Evolutionary conservation across 352 stramenopile species (phyloP).

Genomic region (Globisporangium iwayamae): DNA sequence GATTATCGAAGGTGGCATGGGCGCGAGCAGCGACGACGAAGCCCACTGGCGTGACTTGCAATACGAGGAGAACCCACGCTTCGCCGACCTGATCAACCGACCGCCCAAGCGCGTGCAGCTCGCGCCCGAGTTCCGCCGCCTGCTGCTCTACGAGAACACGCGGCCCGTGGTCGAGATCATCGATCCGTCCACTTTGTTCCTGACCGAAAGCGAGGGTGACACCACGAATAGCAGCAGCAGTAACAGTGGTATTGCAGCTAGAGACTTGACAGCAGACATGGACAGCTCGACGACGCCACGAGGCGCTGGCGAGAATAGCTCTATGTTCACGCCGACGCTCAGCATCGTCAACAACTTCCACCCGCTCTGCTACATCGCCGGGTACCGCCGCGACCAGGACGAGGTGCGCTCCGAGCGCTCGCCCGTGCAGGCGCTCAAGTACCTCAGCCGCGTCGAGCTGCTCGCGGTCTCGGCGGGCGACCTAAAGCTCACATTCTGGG

Average conservation of each 20-base stretch:
- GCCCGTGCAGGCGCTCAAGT: slow-evolving; percentile 71
- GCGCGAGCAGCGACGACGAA: slow-evolving; percentile 29
- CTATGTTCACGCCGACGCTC: slow-evolving; percentile 38
- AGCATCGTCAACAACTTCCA: slow-evolving; percentile 69
- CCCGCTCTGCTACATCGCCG: slow-evolving; percentile 58
- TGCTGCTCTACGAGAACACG: slow-evolving; percentile 61
- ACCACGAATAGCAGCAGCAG: background rate
- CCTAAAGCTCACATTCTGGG: slow-evolving; percentile 79
- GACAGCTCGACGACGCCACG: background rate
- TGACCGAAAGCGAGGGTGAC: slow-evolving; percentile 24
- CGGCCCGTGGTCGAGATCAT: slow-evolving; percentile 69
- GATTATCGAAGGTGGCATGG: slow-evolving; percentile 80
- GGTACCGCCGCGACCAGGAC: slow-evolving; percentile 75
- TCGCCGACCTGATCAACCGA: slow-evolving; percentile 44
- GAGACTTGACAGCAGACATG: background rate
- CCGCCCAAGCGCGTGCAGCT: slow-evolving; percentile 60
- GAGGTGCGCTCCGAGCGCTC: slow-evolving; percentile 71
- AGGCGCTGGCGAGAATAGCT: slow-evolving; percentile 11
- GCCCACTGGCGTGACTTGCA: slow-evolving; percentile 57
- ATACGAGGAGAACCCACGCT: slow-evolving; percentile 64
- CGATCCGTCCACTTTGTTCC: slow-evolving; percentile 42
- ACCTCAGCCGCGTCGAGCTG: slow-evolving; percentile 52
- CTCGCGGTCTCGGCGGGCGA: slow-evolving; percentile 69
- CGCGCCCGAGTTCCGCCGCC: slow-evolving; percentile 47
- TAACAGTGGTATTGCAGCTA: background rate